A percentile compares a stretch with the other conserved stretches of the same genome.
phyloP scores from a whole-genome alignment of 441 rosid genomes.

The Euphorbia celastroides region DNA sequence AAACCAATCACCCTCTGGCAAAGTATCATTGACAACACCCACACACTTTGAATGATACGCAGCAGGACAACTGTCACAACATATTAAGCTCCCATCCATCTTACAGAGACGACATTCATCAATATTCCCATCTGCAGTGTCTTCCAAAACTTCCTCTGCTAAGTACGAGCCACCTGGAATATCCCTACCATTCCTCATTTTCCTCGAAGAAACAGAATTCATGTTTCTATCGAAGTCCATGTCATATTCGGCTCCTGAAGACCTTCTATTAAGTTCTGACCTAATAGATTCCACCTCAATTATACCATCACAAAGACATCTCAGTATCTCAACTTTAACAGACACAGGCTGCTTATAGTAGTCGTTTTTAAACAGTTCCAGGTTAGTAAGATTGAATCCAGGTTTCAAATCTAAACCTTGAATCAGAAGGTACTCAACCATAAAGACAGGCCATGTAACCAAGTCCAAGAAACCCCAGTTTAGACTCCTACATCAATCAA shows the following conservation, averaged over 20 bases:
- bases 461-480: conserved; percentile 90
- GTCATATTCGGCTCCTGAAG: conserved; percentile 57
- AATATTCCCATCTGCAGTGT: conserved; percentile 47
- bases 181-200: conserved; percentile 60
- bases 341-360: conserved; percentile 56
- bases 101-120: conserved; percentile 97
- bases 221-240: conserved; percentile 52
- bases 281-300: conserved; percentile 69
- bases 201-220: conserved; percentile 39
- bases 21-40: conserved; percentile 63
- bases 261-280: conserved; percentile 70
- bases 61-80: conserved; percentile 98
- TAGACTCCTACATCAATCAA: conserved; percentile 61
- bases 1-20: conserved; percentile 94
- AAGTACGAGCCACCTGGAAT: conserved; percentile 45
- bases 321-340: conserved; percentile 71
- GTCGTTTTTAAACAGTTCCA: conserved; percentile 54
- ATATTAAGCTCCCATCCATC: conserved; percentile 89
- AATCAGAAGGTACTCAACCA: conserved; percentile 79
- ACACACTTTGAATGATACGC: conserved; percentile 96
- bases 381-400: conserved; percentile 42
- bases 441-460: conserved; percentile 87
- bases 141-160: conserved; percentile 40
- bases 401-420: conserved; percentile 53
- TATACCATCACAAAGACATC: conserved; percentile 70